Base-by-base conservation (phyloP, 257 asterid species). In the Solanum clarkiae region DNA sequence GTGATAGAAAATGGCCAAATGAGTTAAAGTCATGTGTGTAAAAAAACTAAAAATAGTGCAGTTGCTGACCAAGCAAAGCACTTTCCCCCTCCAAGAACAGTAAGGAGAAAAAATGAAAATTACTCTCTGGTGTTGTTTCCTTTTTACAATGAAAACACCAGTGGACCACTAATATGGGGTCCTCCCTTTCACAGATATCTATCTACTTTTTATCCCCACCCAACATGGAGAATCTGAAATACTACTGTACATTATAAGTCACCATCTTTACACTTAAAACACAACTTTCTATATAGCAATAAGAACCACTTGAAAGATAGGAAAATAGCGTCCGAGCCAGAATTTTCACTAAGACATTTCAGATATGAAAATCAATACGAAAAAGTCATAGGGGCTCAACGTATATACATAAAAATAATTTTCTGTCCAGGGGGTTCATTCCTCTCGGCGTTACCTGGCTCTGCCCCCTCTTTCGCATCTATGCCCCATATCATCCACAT, bases 61-160 rank as follows among this genome's bases (percentile, higher is more conserved):
- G 87, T 82, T 93, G 98, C 91, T 91, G 92, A 88, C 91, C 88
- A 81, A 87, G 83, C 60, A 88, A 91, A 85, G 87, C 90, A 89
- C 91, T 90, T 86, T 79, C 87, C 75, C 60, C 83, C 40, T 72
- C 86, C 87, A 83, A 83, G 84, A 45, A 59, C 83, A 29, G 85
- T 36, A 86, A 83, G 85, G 81, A 63, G 77, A 70, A 20, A 84
- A 88, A 85, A 84, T 36, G 70, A 84, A 80, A 86, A 79, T 42
- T 77, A 59, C 63, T 74, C 84, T 86, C 81, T 72, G 57, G 47
- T 44, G 16, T 82, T 44, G 24, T 82, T 86, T 29, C 83, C 85
- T 85, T 84, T 86, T 88, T 40, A 80, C 83, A 84, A 70, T 79
- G 85, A 75, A 80, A 85, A 80, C 82, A 18, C 69, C 82, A 86